A percentile compares a stretch with the other conserved stretches of the same genome.
phyloP scores from a whole-genome alignment of 2,329 filamentous ascomycete genomes.

The Talaromyces sp. region DNA sequence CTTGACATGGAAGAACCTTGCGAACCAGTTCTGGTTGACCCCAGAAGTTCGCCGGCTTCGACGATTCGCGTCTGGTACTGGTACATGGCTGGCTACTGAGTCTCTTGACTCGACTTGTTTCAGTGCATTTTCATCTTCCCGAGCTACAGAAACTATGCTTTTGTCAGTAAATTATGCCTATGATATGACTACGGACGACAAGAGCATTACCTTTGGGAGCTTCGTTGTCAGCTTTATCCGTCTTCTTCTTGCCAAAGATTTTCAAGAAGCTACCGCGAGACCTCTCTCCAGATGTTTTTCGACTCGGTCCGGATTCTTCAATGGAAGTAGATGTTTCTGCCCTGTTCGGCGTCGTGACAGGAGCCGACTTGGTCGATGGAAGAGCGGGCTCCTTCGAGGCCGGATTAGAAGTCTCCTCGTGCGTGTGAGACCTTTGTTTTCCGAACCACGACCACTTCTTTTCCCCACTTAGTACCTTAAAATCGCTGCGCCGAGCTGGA shows the following conservation, averaged over 20 bases:
- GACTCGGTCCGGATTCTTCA: constrained; percentile 2
- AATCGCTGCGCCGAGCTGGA: constrained; percentile 23
- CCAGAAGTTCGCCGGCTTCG: constrained; percentile 1
- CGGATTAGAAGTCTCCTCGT: constrained; percentile 14
- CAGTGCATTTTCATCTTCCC: neutral
- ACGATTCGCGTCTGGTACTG: constrained; percentile 23
- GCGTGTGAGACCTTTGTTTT: constrained; percentile 26
- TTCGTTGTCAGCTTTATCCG: constrained; percentile 28
- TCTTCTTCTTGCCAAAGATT: constrained; percentile 47
- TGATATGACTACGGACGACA: neutral
- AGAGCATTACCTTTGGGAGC: constrained; percentile 29
- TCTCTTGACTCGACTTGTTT: constrained; percentile 2
- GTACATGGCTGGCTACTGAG: constrained; percentile 1
- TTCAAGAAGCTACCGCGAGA: constrained; percentile 42
- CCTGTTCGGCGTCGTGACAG: constrained; percentile 18
- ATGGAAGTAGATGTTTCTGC: constrained; percentile 8
- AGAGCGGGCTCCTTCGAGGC: constrained; percentile 15
- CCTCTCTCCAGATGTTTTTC: constrained; percentile 17
- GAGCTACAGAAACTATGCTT: neutral
- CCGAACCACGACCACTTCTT: constrained; percentile 44
- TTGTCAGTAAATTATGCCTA: neutral
- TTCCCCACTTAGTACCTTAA: constrained; percentile 19
- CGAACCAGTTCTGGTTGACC: constrained; percentile 71
- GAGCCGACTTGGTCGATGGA: constrained; percentile 20
- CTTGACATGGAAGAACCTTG: constrained; percentile 82